These are phyloP conservation scores for Diaporthe caulivora DNA, from an alignment of 2,329 filamentous ascomycete genomes.

Conservation along the genomic window DNA sequence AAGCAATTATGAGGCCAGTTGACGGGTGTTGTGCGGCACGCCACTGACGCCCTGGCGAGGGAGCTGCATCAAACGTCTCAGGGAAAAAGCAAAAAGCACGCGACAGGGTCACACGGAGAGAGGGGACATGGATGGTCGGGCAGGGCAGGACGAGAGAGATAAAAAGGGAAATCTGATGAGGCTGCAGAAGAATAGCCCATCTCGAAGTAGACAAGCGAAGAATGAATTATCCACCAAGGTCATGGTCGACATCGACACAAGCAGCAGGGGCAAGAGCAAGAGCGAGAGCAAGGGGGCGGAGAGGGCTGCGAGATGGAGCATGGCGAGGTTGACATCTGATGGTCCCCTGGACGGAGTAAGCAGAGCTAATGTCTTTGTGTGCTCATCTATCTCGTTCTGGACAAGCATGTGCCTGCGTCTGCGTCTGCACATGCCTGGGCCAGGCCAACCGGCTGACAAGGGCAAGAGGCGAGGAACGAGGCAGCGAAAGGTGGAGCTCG, in stretches of 20 bases:
- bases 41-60: slow-evolving; percentile 17
- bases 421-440: slow-evolving; percentile 3
- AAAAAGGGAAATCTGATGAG: neutral
- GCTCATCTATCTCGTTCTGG: slow-evolving; percentile 26
- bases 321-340: slow-evolving; percentile 18
- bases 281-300: slow-evolving; percentile 13
- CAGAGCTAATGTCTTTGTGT: slow-evolving; percentile 12
- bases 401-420: slow-evolving; percentile 21
- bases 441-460: slow-evolving; percentile 15
- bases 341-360: slow-evolving; percentile 16
- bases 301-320: slow-evolving; percentile 14
- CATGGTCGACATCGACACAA: neutral
- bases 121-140: neutral
- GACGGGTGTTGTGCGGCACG: slow-evolving; percentile 26
- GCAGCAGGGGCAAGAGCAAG: too few species aligned
- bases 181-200: neutral
- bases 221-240: neutral
- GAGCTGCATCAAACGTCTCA: slow-evolving; percentile 24
- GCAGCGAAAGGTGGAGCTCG: neutral
- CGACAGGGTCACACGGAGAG: slow-evolving; percentile 15
- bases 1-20: slow-evolving; percentile 31
- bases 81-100: slow-evolving; percentile 23
- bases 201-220: neutral
- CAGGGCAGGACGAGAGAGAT: neutral
- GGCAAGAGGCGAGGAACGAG: neutral